Conservation (phyloP, 805 yeast genomes). For the Suhomyces tanzawaensis region DNA sequence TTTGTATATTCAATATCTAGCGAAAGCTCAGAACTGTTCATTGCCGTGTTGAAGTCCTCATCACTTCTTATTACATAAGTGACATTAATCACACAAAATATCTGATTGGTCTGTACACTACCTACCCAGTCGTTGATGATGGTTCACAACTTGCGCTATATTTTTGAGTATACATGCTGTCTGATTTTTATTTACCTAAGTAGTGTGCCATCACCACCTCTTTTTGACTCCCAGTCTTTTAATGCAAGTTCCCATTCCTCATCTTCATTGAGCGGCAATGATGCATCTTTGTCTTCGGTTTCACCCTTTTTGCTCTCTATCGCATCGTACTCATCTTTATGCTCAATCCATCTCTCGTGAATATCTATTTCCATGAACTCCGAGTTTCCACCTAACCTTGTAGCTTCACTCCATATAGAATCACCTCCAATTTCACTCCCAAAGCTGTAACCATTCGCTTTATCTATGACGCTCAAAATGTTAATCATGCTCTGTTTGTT, state of each 20-base stretch:
- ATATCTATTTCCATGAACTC: slow-evolving; percentile 58
- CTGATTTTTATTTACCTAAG: too few relatives aligned
- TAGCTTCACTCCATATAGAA: slow-evolving; percentile 94
- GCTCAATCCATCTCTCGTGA: slow-evolving; percentile 94
- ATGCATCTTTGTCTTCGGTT: slow-evolving; percentile 34
- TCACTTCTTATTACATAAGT: too few relatives aligned
- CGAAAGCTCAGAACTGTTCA: too few relatives aligned
- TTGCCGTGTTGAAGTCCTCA: too few relatives aligned
- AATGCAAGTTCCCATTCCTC: slow-evolving; percentile 63
- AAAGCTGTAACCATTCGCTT: slow-evolving; percentile 89
- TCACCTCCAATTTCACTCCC: slow-evolving; percentile 99
- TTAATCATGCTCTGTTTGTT: slow-evolving; percentile 91
- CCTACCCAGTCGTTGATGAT: too few relatives aligned
- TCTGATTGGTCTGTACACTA: too few relatives aligned
- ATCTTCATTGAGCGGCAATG: slow-evolving; percentile 49
- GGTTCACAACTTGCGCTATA: too few relatives aligned
- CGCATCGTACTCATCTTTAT: slow-evolving; percentile 74
- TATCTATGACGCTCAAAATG: slow-evolving; percentile 73
- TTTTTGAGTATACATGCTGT: too few relatives aligned
- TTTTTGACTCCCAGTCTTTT: slow-evolving; percentile 26
- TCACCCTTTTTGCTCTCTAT: slow-evolving; percentile 45
- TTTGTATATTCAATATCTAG: background rate
- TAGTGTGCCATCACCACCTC: slow-evolving; percentile 15
- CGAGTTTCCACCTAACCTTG: slow-evolving; percentile 67
- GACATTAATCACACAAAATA: too few relatives aligned